Evolutionary conservation across 2,329 filamentous ascomycete genomes (phyloP).

Genomic region (Lachnellula willkommii): DNA sequence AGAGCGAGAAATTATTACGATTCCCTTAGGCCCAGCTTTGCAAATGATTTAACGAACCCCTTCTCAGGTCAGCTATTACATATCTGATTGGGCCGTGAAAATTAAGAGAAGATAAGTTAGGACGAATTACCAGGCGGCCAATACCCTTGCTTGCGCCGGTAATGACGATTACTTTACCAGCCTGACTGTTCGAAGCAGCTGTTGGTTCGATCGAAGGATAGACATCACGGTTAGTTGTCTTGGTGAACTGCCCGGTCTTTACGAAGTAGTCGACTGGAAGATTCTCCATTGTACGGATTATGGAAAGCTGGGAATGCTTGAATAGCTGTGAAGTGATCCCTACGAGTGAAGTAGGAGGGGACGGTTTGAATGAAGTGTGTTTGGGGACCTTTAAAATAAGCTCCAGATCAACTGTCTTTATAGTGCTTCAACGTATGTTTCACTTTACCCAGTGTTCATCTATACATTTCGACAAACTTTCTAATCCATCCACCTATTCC

Average conservation of each 20-base stretch:
- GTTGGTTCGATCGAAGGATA: conserved; percentile 38
- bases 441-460: no score
- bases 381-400: no score
- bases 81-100: background rate
- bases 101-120: background rate
- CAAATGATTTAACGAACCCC: conserved; percentile 19
- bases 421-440: no score
- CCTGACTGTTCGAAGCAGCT: conserved; percentile 29
- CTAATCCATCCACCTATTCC: no score
- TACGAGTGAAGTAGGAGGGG: no score
- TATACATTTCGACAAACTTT: no score
- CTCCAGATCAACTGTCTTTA: no score
- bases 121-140: conserved; percentile 16
- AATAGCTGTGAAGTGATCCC: no score
- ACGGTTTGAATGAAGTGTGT: no score
- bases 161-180: conserved; percentile 30
- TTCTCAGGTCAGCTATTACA: background rate
- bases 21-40: conserved; percentile 31
- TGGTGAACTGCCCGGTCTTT: conserved; percentile 31
- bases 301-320: no score
- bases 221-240: conserved; percentile 31
- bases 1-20: conserved; percentile 33
- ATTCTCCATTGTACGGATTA: background rate
- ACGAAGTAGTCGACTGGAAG: conserved; percentile 26
- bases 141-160: conserved; percentile 39